Conservation (phyloP, 345 rosid species). For the Euclidium syriacum region DNA sequence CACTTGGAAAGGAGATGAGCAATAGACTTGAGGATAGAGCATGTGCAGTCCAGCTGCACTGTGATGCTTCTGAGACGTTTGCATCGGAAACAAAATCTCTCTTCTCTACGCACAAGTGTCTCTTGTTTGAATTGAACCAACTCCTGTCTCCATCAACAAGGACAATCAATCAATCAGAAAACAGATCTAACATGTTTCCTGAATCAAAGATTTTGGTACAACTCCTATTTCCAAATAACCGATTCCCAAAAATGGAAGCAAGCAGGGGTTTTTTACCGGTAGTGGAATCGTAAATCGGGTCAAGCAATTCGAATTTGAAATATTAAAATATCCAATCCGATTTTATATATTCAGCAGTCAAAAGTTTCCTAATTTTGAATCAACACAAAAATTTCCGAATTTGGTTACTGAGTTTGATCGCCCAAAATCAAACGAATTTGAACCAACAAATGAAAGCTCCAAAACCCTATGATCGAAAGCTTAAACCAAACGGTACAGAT, state of each 20-base stretch:
- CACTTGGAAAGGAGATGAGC: constrained; percentile 42
- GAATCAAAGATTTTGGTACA: not conserved
- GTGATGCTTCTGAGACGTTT: constrained; percentile 59
- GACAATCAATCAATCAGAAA: constrained; percentile 14
- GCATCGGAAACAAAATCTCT: constrained; percentile 39
- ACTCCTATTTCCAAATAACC: not conserved
- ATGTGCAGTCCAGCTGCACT: constrained; percentile 46
- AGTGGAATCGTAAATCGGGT: not conserved
- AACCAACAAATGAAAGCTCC: constrained; percentile 1
- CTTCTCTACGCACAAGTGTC: not conserved
- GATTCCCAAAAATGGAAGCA: not conserved
- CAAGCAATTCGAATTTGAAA: not conserved
- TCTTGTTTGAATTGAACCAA: not conserved
- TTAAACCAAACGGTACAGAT: not conserved
- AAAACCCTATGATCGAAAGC: constrained; percentile 3
- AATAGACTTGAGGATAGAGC: constrained; percentile 48
- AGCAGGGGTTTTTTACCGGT: not conserved
- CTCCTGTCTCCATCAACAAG: constrained; percentile 13
- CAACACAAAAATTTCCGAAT: not conserved
- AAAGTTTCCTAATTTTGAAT: constrained; percentile 1
- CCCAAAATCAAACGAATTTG: constrained; percentile 1
- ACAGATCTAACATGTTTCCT: constrained; percentile 19
- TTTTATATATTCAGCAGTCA: not conserved
- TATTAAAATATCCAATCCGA: not conserved
- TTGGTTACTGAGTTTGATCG: not conserved